Percentiles rank a stretch among this genome's conserved stretches.
phyloP scores from a whole-genome alignment of 2,329 filamentous ascomycete genomes.

The Monosporascus sp. region DNA sequence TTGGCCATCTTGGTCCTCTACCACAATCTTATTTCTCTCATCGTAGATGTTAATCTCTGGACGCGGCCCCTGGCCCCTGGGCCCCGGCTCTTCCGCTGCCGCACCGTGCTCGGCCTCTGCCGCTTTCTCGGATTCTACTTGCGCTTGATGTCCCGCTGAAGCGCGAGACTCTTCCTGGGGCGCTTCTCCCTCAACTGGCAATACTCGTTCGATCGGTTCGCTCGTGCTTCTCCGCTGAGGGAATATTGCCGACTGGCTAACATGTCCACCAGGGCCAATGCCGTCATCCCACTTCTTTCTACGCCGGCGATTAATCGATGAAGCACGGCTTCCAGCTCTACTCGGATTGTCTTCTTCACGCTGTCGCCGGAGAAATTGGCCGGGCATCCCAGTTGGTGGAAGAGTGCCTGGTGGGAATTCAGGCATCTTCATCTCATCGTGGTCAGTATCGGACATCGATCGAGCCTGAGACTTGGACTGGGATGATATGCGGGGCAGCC shows the following conservation, averaged over 20 bases:
- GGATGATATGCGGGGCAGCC: constrained; percentile 67
- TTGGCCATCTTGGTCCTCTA: constrained; percentile 84
- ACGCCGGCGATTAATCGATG: constrained; percentile 57
- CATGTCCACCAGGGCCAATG: constrained; percentile 77
- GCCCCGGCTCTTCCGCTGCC: constrained; percentile 8
- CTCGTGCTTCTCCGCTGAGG: constrained; percentile 46
- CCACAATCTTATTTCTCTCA: constrained; percentile 71
- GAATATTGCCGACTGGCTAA: constrained; percentile 83
- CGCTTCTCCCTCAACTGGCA: constrained; percentile 14
- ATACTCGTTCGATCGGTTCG: constrained; percentile 28
- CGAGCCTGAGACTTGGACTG: constrained; percentile 75
- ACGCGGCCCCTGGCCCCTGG: constrained; percentile 8
- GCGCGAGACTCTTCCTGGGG: constrained; percentile 11
- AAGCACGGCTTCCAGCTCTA: constrained; percentile 50
- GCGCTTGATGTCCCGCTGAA: neutral
- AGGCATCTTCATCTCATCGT: constrained; percentile 55
- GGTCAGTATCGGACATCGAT: constrained; percentile 75
- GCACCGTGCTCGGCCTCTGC: constrained; percentile 16
- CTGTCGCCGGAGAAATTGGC: constrained; percentile 75
- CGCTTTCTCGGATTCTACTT: constrained; percentile 18
- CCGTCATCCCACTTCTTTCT: constrained; percentile 64
- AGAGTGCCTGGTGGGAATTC: constrained; percentile 64
- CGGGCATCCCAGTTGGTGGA: constrained; percentile 64
- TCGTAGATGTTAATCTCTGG: constrained; percentile 63
- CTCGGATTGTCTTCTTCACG: constrained; percentile 65